These are phyloP conservation scores for Porogramme epimiltina DNA, from an alignment of 1,284 basidiomycete species.

Conservation along the genomic window DNA sequence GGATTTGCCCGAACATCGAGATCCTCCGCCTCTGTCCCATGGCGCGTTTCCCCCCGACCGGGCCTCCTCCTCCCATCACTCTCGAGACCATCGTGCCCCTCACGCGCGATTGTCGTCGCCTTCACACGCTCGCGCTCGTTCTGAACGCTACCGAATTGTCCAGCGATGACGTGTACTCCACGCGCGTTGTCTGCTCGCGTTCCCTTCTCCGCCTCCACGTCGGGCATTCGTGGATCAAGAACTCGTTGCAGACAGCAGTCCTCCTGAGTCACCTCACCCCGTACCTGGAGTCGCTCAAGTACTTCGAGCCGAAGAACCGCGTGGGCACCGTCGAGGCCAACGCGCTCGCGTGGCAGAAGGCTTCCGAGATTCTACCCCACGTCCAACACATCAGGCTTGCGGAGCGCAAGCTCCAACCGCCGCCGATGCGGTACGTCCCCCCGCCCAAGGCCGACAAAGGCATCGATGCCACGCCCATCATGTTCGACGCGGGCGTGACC, in stretches of 20 bases:
- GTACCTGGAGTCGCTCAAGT: slow-evolving; percentile 64
- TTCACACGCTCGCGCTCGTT: slow-evolving; percentile 66
- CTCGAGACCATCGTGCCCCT: slow-evolving; percentile 59
- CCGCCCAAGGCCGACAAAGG: slow-evolving; percentile 39
- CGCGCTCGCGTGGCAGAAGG: slow-evolving; percentile 66
- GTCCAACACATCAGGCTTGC: slow-evolving; percentile 63
- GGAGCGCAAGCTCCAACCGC: slow-evolving; percentile 51
- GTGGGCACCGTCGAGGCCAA: slow-evolving; percentile 66
- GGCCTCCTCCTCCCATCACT: slow-evolving; percentile 46
- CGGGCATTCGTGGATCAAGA: slow-evolving; percentile 70
- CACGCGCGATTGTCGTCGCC: slow-evolving; percentile 53
- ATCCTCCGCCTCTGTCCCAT: slow-evolving; percentile 63
- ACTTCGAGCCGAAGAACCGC: slow-evolving; percentile 75
- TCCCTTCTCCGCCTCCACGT: slow-evolving; percentile 68
- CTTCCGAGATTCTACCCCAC: slow-evolving; percentile 66
- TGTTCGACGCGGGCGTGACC: slow-evolving; percentile 48
- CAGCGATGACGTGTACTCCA: slow-evolving; percentile 45
- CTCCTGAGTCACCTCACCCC: slow-evolving; percentile 77
- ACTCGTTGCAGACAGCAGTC: slow-evolving; percentile 67
- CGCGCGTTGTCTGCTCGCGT: slow-evolving; percentile 54
- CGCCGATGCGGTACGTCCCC: slow-evolving; percentile 32
- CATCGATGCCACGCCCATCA: slow-evolving; percentile 56
- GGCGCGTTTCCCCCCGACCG: slow-evolving; percentile 58
- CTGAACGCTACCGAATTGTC: slow-evolving; percentile 52
- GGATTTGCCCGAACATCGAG: slow-evolving; percentile 66